A percentile compares a stretch with the other conserved stretches of the same genome.
These are phyloP conservation scores for Tulasnella sp. DNA, from an alignment of 768 basidiomycete species.

Conservation along the genomic window DNA sequence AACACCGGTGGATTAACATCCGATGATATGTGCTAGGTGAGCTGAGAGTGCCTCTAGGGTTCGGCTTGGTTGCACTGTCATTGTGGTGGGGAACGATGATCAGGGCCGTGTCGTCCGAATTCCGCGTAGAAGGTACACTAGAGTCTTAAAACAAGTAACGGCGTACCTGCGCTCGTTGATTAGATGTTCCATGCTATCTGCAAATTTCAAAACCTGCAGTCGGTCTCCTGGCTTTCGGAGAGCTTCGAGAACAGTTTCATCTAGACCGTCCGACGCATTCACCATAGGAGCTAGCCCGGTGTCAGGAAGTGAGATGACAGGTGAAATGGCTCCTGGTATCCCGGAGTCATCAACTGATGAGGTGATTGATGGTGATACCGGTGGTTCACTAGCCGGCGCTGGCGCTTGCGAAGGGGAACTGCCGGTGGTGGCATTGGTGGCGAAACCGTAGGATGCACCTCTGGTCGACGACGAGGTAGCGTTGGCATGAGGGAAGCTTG, in stretches of 20 bases:
- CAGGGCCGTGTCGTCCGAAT: neutral
- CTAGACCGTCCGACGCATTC: conserved; percentile 36
- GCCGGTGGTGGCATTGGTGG: neutral
- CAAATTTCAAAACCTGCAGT: conserved; percentile 79
- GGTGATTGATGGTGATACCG: neutral
- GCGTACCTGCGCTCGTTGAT: conserved; percentile 64
- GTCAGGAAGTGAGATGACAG: neutral
- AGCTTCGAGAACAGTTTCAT: conserved; percentile 74
- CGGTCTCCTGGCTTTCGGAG: conserved; percentile 72
- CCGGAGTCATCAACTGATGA: neutral
- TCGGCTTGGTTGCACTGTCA: conserved; percentile 9
- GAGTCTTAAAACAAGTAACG: neutral
- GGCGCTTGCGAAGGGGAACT: neutral
- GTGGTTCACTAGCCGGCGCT: neutral
- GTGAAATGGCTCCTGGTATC: neutral
- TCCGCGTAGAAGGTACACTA: neutral
- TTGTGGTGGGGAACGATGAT: neutral
- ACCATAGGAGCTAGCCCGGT: neutral
- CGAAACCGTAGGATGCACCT: neutral
- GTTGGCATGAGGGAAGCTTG: neutral
- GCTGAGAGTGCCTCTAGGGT: conserved; percentile 42
- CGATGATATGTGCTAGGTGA: conserved; percentile 75
- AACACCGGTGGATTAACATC: conserved; percentile 75
- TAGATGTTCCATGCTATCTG: conserved; percentile 71
- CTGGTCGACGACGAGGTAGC: neutral